Evolutionary conservation across 352 stramenopile species (phyloP).

Genomic region (Phytophthora pistaciae): DNA sequence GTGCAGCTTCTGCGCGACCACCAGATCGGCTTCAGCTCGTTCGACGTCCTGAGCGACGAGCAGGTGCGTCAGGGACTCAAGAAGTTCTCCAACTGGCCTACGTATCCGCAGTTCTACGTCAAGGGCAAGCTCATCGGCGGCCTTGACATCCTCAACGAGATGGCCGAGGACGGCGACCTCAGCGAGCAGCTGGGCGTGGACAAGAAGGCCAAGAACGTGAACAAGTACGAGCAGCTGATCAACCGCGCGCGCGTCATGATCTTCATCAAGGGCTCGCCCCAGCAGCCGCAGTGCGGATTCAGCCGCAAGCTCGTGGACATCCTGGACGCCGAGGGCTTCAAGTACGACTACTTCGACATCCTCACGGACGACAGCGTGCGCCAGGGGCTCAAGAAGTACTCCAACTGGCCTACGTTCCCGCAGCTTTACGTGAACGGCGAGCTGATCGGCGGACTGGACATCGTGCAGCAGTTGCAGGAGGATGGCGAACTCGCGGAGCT

Average conservation of each 20-base stretch:
- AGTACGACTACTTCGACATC: constrained; percentile 98
- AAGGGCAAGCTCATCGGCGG: constrained; percentile 94
- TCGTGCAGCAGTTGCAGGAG: constrained; percentile 96
- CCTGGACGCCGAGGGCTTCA: constrained; percentile 89
- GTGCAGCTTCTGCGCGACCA: constrained; percentile 92
- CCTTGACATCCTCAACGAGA: constrained; percentile 97
- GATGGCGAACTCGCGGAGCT: constrained; percentile 84
- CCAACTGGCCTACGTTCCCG: constrained; percentile 98
- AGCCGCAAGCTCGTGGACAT: constrained; percentile 95
- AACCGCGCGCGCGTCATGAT: constrained; percentile 95
- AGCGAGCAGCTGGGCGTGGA: constrained; percentile 91
- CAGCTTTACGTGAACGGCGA: constrained; percentile 98
- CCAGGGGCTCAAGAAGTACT: constrained; percentile 97
- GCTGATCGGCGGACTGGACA: constrained; percentile 98
- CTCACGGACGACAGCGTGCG: constrained; percentile 96
- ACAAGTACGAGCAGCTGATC: constrained; percentile 92
- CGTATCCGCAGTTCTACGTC: constrained; percentile 97
- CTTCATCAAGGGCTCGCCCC: constrained; percentile 98
- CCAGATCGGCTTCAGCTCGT: constrained; percentile 94
- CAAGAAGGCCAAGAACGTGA: constrained; percentile 88
- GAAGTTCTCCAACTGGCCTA: constrained; percentile 97
- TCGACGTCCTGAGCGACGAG: constrained; percentile 95
- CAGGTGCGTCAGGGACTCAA: constrained; percentile 97
- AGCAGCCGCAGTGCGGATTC: constrained; percentile 96
- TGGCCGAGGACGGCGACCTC: constrained; percentile 92